Base-by-base conservation (phyloP, 345 rosid species). In the Bruguiera gymnorhiza region DNA sequence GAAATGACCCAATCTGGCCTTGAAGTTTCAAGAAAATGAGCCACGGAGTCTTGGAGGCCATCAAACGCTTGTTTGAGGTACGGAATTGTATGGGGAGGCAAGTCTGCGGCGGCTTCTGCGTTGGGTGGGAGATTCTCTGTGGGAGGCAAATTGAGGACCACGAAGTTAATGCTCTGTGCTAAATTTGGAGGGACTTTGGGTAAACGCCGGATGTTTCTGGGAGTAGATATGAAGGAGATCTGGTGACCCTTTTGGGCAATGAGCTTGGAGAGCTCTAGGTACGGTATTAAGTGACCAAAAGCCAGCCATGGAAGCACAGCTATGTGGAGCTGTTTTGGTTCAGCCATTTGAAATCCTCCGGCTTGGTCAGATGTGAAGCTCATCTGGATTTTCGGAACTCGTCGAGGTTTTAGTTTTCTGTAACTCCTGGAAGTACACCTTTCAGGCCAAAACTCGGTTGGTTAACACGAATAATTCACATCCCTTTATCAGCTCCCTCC, bases 261-360 rank as follows among this genome's bases (percentile, higher is more conserved):
- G 15, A 21, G 15, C 68, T 65, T 65, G 57, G 32, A 52, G 55
- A 65, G 68, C 32, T 65, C n/a, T 15, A 65, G 55, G 21, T 37
- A 65, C 20, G 68, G 68, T 10, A 65, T 23, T 2, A 65, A 20
- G 3, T 54, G 58, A 20, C 58, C 58, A 6, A 54, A 54, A 0
- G 58, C 58, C 11, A 54, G 24, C 67, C 67, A 64, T 64, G 67
- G 67, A 26, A 64, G 26, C 19, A 64, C 39, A 2, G 67, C 67
- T 23, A 46, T 16, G 27, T 64, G 67, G 30, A 64, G 52, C 67
- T 26, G n/a, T 53, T n/a, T n/a, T 19, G 23, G 24, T 53, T n/a
- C 57, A 5, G 0, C 23, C 57, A 53, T 53, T 37, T 37, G 43
- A 37, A 37, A 37, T 9, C 43, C 43, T 8, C 43, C 3, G 0